phyloP scores from a whole-genome alignment of 2,329 filamentous ascomycete species.

The Aspergillus costaricaensis region DNA sequence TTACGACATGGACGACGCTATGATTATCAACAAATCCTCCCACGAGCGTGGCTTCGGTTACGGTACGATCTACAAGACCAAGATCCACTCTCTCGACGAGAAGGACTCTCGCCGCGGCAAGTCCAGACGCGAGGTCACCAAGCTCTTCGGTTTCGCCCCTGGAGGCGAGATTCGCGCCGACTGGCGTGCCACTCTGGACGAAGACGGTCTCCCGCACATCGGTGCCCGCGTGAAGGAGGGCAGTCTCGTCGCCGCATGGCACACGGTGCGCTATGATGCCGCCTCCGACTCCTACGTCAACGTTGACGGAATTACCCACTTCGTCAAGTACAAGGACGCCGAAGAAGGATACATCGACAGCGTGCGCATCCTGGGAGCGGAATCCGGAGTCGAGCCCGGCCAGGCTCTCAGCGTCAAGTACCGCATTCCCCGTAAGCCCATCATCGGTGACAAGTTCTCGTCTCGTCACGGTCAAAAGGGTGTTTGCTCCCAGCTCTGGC shows the following conservation, averaged over 20 bases:
- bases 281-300: conserved; percentile 75
- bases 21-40: conserved; percentile 98
- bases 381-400: conserved; percentile 77
- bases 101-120: conserved; percentile 67
- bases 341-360: conserved; percentile 90
- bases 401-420: conserved; percentile 93
- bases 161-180: conserved; percentile 70
- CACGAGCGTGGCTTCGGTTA: conserved; percentile 95
- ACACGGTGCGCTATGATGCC: conserved; percentile 77
- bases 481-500: conserved; percentile 96
- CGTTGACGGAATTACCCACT: conserved; percentile 80
- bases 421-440: conserved; percentile 81
- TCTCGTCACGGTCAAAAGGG: conserved; percentile 98
- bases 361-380: conserved; percentile 84
- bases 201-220: conserved; percentile 81
- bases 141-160: conserved; percentile 89
- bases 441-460: conserved; percentile 99
- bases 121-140: conserved; percentile 69
- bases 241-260: conserved; percentile 83
- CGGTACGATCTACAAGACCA: conserved; percentile 97
- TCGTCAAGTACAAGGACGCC: conserved; percentile 90
- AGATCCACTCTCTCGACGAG: conserved; percentile 83
- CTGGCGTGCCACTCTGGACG: conserved; percentile 73
- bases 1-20: conserved; percentile 99
- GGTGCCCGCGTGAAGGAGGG: conserved; percentile 77